A percentile compares a stretch with the other conserved stretches of the same genome.
These are phyloP conservation scores for Aspergillus nanangensis DNA, from an alignment of 495 filamentous ascomycete genomes.

Conservation along the genomic window DNA sequence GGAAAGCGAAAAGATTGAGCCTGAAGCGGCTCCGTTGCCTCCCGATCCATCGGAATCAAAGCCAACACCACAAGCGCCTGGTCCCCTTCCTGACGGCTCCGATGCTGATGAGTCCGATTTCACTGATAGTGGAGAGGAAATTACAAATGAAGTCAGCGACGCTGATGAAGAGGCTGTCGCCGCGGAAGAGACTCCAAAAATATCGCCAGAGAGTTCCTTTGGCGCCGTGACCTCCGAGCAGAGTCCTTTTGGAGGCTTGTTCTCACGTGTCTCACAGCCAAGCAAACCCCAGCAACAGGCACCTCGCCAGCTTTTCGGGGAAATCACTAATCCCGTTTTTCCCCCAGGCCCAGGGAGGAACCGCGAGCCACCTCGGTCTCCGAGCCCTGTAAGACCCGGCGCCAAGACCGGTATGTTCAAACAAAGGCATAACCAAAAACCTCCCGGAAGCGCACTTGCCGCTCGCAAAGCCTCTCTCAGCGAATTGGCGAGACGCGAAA, in stretches of 20 bases:
- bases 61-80: constrained; percentile 16
- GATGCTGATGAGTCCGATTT: constrained; percentile 26
- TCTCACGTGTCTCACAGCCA: constrained; percentile 30
- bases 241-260: constrained; percentile 36
- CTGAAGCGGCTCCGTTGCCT: constrained; percentile 27
- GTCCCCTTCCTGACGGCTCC: constrained; percentile 25
- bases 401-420: constrained; percentile 42
- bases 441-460: constrained; percentile 30
- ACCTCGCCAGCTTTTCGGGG: constrained; percentile 57
- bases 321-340: constrained; percentile 54
- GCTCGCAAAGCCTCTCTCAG: constrained; percentile 37
- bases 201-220: constrained; percentile 66
- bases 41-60: constrained; percentile 26
- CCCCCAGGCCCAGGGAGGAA: constrained; percentile 45
- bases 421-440: constrained; percentile 14
- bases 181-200: constrained; percentile 43
- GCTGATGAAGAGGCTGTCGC: constrained; percentile 36
- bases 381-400: constrained; percentile 65
- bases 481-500: constrained; percentile 29
- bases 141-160: constrained; percentile 25
- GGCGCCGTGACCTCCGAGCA: constrained; percentile 35
- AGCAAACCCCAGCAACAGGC: constrained; percentile 13
- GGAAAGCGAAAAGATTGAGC: background rate
- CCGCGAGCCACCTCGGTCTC: constrained; percentile 65
- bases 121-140: constrained; percentile 20